Evolutionary conservation across 768 basidiomycete genomes (phyloP), one percentile per base, ranked within the genome.

Genomic region (Hygrophoropsis aurantiaca): DNA sequence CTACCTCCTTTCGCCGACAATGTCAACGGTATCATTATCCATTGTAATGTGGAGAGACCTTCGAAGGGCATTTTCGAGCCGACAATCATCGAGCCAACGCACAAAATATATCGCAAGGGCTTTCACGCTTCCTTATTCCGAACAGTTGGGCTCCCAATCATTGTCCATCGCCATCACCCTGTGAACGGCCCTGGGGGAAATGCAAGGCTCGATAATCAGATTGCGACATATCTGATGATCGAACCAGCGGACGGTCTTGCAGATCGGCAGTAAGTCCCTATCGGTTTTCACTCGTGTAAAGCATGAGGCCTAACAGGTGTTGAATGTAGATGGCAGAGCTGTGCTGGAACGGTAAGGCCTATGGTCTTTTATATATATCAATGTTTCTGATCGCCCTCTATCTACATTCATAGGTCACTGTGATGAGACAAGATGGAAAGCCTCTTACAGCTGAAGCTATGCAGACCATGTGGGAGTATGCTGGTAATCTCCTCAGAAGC

Each of bases 381-480:
- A 30, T 30, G n/a, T n/a, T n/a, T n/a, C n/a, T n/a, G 27, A 30
- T 32, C 43, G 42, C 0, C 3, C 34, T 4, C n/a, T n/a, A n/a
- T n/a, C n/a, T n/a, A n/a, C n/a, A n/a, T 11, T 23, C 21, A 5
- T 37, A 62, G 61, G 61, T 62, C 35, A 62, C 54, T 3, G 50
- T 60, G 20, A 60, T 62, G 49, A 58, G 58, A 27, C 54, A 54
- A 51, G 61, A 62, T 27, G 49, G 51, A 34, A 56, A 56, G 11
- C 21, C 53, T 0, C 58, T 62, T 18, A 58, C 61, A 19, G 52
- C 54, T 2, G 60, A 62, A 40, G 61, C 57, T 1, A 40, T 60
- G 3, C 61, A 62, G 42, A 62, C 61, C 2, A 54, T 49, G 27
- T 58, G 66, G 56, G 65, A 66, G 62, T 70, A 62, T 23, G 59